A percentile compares a stretch with the other conserved stretches of the same genome.
Evolutionary conservation across 2,329 filamentous ascomycete species (phyloP).

Genomic region (Aspergillus hiratsukae): DNA sequence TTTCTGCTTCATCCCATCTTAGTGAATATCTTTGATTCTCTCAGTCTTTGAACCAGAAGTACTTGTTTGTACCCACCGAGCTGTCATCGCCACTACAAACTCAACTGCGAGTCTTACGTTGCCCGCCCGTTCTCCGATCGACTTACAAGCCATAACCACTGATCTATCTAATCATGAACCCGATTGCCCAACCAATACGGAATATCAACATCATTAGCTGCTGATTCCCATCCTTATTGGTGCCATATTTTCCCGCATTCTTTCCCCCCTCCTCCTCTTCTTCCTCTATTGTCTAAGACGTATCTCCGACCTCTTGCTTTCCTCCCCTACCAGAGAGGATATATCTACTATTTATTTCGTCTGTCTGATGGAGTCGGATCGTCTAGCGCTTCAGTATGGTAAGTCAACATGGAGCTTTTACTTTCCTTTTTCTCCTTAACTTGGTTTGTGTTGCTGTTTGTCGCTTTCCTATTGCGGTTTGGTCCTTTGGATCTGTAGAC

Average conservation of each 20-base stretch:
- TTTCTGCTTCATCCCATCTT: not conserved
- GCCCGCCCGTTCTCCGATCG: not conserved
- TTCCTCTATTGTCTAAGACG: not conserved
- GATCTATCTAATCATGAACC: not conserved
- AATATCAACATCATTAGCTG: not conserved
- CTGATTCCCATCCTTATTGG: constrained; percentile 3
- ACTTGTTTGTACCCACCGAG: not conserved
- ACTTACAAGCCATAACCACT: not conserved
- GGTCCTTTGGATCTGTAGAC: not conserved
- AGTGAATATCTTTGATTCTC: not conserved
- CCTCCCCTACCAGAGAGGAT: not conserved
- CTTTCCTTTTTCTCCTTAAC: not conserved
- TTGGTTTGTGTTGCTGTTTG: not conserved
- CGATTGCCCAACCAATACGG: not conserved
- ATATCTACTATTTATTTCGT: constrained; percentile 6
- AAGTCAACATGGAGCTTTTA: constrained; percentile 10
- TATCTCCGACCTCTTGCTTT: constrained; percentile 6
- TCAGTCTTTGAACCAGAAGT: not conserved
- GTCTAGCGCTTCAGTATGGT: constrained; percentile 33
- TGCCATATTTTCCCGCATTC: constrained; percentile 5
- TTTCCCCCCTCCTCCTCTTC: constrained; percentile 1
- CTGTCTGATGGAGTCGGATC: constrained; percentile 24
- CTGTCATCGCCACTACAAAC: not conserved
- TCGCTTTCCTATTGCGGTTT: not conserved
- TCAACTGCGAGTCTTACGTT: not conserved